These are phyloP conservation scores for Lactuca sativa DNA, from an alignment of 129 eudicot genomes.

Conservation along the genomic window DNA sequence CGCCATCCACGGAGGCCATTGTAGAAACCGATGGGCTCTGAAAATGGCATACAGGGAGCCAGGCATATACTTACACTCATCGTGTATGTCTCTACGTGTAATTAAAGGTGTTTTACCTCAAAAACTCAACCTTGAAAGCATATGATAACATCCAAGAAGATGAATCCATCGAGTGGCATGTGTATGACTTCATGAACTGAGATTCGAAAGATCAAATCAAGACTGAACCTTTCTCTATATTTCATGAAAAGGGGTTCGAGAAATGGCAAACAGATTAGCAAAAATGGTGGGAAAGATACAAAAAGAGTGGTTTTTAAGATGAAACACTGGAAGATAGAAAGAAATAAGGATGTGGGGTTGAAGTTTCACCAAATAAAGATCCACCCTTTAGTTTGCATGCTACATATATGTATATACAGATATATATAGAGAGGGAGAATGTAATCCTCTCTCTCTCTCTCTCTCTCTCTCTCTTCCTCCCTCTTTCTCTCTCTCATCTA, in stretches of 20 bases:
- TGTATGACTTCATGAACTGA: conserved; percentile 16
- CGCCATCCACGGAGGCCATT: conserved; percentile 85
- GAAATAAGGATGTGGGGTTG: conserved; percentile 24
- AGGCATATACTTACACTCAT: conserved; percentile 61
- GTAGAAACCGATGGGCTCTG: conserved; percentile 56
- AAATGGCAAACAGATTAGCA: not conserved
- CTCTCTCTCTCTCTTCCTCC: not conserved
- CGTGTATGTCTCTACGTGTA: conserved; percentile 19
- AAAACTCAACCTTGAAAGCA: conserved; percentile 23
- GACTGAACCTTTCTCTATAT: conserved; percentile 10
- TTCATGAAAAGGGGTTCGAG: conserved; percentile 14
- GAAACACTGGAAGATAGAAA: conserved; percentile 27
- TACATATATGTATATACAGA: conserved; percentile 26
- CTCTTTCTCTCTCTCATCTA: conserved; percentile 14
- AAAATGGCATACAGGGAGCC: conserved; percentile 99
- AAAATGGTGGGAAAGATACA: not conserved
- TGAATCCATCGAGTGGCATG: conserved; percentile 18
- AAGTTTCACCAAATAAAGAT: conserved; percentile 32
- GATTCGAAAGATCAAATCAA: conserved; percentile 22
- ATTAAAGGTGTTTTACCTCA: conserved; percentile 26
- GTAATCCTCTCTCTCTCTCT: not conserved
- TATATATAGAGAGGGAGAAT: conserved; percentile 32
- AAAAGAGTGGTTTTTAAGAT: conserved; percentile 16
- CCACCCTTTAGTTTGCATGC: conserved; percentile 37
- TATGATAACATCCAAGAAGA: conserved; percentile 17